phyloP scores from a whole-genome alignment of 106 monocot genomes.

The Iris macrosiphon region DNA sequence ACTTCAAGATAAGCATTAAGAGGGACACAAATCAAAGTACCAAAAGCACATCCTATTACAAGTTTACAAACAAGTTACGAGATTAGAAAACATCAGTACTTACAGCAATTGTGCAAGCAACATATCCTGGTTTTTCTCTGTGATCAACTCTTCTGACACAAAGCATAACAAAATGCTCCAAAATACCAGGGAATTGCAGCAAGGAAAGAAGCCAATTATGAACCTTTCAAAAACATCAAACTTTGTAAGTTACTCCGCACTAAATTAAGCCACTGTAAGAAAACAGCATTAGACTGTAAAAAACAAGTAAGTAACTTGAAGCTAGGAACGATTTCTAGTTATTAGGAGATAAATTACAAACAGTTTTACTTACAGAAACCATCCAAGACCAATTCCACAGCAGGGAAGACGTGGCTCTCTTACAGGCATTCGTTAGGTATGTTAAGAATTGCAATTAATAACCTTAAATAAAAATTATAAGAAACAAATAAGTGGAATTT shows the following conservation, averaged over 20 bases:
- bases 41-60: not conserved
- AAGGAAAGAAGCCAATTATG: constrained; percentile 70
- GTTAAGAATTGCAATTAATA: constrained; percentile 20
- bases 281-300: not conserved
- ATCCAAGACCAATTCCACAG: constrained; percentile 26
- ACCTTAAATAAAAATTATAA: not conserved
- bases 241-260: not conserved
- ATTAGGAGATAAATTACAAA: not conserved
- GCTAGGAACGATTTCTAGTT: not conserved
- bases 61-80: not conserved
- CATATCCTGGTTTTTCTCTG: constrained; percentile 77
- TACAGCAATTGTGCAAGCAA: constrained; percentile 73
- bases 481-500: not conserved
- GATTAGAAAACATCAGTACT: constrained; percentile 13
- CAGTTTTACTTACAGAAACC: constrained; percentile 23
- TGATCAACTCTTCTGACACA: constrained; percentile 53
- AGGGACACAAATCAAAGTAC: not conserved
- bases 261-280: not conserved
- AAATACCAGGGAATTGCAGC: constrained; percentile 90
- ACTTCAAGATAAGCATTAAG: too few species aligned
- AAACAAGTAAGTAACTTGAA: too few species aligned
- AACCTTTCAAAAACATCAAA: constrained; percentile 36
- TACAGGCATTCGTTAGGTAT: constrained; percentile 22
- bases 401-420: constrained; percentile 21
- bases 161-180: constrained; percentile 65